phyloP scores from a whole-genome alignment of 2,329 filamentous ascomycete genomes.

The Curvularia eragrostidis region DNA sequence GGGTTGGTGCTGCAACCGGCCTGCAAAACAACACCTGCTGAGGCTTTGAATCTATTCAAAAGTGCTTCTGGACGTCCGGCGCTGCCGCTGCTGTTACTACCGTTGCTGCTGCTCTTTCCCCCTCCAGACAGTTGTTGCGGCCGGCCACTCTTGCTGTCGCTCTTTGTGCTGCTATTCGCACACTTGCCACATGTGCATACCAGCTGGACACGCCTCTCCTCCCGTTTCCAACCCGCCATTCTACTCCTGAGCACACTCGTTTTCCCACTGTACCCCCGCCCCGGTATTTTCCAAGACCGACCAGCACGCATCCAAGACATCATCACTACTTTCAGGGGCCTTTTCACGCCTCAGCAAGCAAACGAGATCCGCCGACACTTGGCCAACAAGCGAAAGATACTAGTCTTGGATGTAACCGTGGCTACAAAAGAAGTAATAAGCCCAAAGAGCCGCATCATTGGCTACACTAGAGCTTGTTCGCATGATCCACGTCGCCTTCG shows the following conservation, averaged over 20 bases:
- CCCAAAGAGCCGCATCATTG: slow-evolving; percentile 24
- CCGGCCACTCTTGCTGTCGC: slow-evolving; percentile 23
- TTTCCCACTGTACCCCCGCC: slow-evolving; percentile 27
- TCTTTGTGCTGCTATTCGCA: slow-evolving; percentile 22
- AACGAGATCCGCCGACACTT: slow-evolving; percentile 7
- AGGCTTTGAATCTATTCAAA: slow-evolving; percentile 20
- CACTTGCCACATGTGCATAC: slow-evolving; percentile 33
- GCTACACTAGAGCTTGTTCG: slow-evolving; percentile 27
- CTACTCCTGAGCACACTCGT: slow-evolving; percentile 35
- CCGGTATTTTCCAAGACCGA: slow-evolving; percentile 16
- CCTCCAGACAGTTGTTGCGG: slow-evolving; percentile 26
- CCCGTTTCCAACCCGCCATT: slow-evolving; percentile 27
- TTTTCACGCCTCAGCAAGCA: slow-evolving; percentile 4
- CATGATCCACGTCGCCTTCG: slow-evolving; percentile 35
- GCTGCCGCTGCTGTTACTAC: slow-evolving; percentile 25
- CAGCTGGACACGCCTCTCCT: slow-evolving; percentile 29
- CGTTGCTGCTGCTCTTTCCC: slow-evolving; percentile 22
- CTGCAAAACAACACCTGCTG: slow-evolving; percentile 33
- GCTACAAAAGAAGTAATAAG: slow-evolving; percentile 17
- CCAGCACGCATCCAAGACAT: slow-evolving; percentile 12
- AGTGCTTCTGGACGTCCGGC: slow-evolving; percentile 32
- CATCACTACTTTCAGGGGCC: slow-evolving; percentile 3
- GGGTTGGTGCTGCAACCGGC: slow-evolving; percentile 33
- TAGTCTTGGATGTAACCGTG: slow-evolving; percentile 7
- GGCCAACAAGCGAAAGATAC: slow-evolving; percentile 11